Evolutionary conservation across 371 early-diverging fungal species (phyloP).

Genomic region (Lichtheimia ornata): DNA sequence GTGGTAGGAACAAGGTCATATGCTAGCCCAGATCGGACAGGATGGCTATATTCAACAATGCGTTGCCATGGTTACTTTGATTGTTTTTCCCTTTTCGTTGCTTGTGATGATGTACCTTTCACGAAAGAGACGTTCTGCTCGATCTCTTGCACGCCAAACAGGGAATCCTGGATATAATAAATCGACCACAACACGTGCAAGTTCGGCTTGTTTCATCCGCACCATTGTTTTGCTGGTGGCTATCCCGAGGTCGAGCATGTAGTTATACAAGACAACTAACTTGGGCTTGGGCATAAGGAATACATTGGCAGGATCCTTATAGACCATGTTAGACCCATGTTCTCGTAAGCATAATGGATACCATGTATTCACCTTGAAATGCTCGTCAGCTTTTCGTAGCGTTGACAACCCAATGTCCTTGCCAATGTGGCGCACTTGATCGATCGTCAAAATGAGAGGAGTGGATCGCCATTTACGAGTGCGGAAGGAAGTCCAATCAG

Average conservation of each 20-base stretch:
- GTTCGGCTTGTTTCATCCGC: not conserved
- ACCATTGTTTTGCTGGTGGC: slow-evolving; percentile 6
- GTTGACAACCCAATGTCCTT: not conserved
- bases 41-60: not conserved
- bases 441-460: slow-evolving; percentile 3
- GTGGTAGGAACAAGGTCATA: slow-evolving; percentile 36
- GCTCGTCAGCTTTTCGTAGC: not conserved
- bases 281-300: slow-evolving; percentile 9
- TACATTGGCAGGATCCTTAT: slow-evolving; percentile 20
- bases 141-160: slow-evolving; percentile 40
- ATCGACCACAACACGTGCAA: not conserved
- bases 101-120: slow-evolving; percentile 1
- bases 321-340: not conserved
- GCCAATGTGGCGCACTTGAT: slow-evolving; percentile 4
- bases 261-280: slow-evolving; percentile 7
- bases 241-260: slow-evolving; percentile 20
- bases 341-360: too few species aligned
- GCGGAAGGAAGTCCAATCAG: not conserved
- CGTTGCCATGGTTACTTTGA: not conserved
- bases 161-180: slow-evolving; percentile 6
- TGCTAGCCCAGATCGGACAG: slow-evolving; percentile 19
- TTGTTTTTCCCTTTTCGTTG: not conserved
- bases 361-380: not conserved
- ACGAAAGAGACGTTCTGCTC: slow-evolving; percentile 62
- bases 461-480: slow-evolving; percentile 14